phyloP scores from a whole-genome alignment of 192 early-diverging fungal species.

The Mortierella hygrophila region DNA sequence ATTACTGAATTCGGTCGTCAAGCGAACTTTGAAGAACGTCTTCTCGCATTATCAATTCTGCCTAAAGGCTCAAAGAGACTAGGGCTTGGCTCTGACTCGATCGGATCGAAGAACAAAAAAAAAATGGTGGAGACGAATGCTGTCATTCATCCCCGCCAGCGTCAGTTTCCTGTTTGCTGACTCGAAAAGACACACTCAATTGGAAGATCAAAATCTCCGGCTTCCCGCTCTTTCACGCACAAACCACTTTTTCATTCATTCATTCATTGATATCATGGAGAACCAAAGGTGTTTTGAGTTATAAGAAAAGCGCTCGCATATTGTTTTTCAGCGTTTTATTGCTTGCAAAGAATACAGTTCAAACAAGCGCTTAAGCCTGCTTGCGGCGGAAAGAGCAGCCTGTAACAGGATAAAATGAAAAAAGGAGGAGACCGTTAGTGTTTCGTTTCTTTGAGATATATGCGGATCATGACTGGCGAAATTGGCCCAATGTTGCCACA shows the following conservation, averaged over 20 bases:
- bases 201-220: not conserved
- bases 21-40: not conserved
- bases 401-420: conserved; percentile 9
- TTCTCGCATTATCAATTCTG: no score
- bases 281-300: not conserved
- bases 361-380: conserved; percentile 56
- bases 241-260: no score
- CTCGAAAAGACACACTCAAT: not conserved
- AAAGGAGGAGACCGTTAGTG: not conserved
- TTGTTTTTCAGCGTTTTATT: conserved; percentile 47
- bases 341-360: conserved; percentile 15
- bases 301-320: conserved; percentile 29
- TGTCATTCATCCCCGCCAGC: not conserved
- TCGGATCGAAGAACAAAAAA: no score
- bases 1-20: not conserved
- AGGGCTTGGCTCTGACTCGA: not conserved
- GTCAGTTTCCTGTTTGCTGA: not conserved
- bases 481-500: not conserved
- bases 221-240: not conserved
- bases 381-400: conserved; percentile 60
- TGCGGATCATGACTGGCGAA: not conserved
- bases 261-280: not conserved
- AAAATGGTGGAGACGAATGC: not conserved
- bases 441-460: not conserved
- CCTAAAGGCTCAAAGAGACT: no score